A percentile compares a stretch with the other conserved stretches of the same genome.
These are phyloP conservation scores for Ananas comosus DNA, from an alignment of 176 grass and related monocot species.

Conservation along the genomic window DNA sequence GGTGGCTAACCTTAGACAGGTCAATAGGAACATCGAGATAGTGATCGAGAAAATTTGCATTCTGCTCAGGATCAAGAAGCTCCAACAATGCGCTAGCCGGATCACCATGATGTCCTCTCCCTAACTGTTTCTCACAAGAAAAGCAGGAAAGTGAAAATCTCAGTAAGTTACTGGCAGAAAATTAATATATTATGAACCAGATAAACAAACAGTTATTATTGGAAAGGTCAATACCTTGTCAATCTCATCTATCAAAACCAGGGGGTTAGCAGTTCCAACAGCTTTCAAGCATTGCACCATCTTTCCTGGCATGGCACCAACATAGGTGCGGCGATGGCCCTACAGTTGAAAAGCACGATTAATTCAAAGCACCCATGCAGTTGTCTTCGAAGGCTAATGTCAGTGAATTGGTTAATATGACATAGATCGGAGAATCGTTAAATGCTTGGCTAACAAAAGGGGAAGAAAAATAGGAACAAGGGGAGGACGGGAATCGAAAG, in stretches of 20 bases:
- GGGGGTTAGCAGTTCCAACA: conserved; percentile 88
- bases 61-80: conserved; percentile 98
- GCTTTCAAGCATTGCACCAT: conserved; percentile 98
- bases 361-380: not conserved
- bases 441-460: too few relatives aligned
- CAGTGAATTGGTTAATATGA: too few relatives aligned
- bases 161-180: not conserved
- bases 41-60: conserved; percentile 98
- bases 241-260: conserved; percentile 97
- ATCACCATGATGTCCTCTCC: conserved; percentile 91
- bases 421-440: too few relatives aligned
- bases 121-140: conserved; percentile 50
- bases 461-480: too few relatives aligned
- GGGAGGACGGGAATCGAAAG: too few relatives aligned
- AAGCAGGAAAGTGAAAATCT: conserved; percentile 9
- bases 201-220: conserved; percentile 1
- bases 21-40: conserved; percentile 99
- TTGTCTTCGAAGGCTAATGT: too few relatives aligned
- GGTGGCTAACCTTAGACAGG: conserved; percentile 66
- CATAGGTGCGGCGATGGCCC: conserved; percentile 94
- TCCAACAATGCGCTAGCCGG: conserved; percentile 95
- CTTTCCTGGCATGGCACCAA: conserved; percentile 99
- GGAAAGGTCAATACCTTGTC: conserved; percentile 60
- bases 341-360: conserved; percentile 11
- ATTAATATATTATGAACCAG: not conserved